Base-by-base conservation (phyloP, 2,329 filamentous ascomycete genomes). In the Colletotrichum limetticola region DNA sequence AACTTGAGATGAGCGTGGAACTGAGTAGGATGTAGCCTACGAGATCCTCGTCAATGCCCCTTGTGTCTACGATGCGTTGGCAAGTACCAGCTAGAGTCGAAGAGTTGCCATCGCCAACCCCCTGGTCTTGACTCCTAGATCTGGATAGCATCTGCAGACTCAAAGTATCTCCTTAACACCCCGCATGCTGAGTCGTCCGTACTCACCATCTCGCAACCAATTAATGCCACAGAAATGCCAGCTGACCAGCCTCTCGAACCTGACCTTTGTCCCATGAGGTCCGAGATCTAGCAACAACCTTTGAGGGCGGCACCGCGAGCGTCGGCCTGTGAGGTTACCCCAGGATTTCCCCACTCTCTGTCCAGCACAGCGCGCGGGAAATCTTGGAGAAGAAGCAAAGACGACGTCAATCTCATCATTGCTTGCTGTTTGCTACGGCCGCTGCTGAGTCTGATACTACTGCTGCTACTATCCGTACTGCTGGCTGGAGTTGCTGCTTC, bases 301-400 rank as follows among this genome's bases (percentile, higher is more conserved):
- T 49, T 58, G 59, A 69, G 28, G 65, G 22, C 57, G 49, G 35
- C 58, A 59, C 49, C 46, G 69, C 37, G 57, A 49, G 52, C 66
- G 24, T 57, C 28, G 30, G 58, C 32, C 58, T 22, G 49, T 56
- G 60, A 69, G 59, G 66, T 53, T 73, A 73, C 66, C 71, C 71
- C 71, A 66, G 66, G 71, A 72, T 73, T 73, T 71, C 61, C 71
- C 71, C 71, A 70, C 60, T 42, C 66, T 70, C 55, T 46, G 30
- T 46, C n/a, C 30, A 65, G 2, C 35, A 28, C 60, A 63, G 24
- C 28, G 24, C 28, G 42, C 37, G 65, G 42, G 69, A 64, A 65
- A 49, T 59, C 60, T 62, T 66, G 60, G 66, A 66, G 66, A 73
- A 60, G 55, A 61, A 61, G 53, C 53, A 56, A 28, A 56, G 22